Percentiles rank a stretch among this genome's conserved stretches.
Conservation (phyloP, 129 eudicot genomes). For the Ambrosia trifida region DNA sequence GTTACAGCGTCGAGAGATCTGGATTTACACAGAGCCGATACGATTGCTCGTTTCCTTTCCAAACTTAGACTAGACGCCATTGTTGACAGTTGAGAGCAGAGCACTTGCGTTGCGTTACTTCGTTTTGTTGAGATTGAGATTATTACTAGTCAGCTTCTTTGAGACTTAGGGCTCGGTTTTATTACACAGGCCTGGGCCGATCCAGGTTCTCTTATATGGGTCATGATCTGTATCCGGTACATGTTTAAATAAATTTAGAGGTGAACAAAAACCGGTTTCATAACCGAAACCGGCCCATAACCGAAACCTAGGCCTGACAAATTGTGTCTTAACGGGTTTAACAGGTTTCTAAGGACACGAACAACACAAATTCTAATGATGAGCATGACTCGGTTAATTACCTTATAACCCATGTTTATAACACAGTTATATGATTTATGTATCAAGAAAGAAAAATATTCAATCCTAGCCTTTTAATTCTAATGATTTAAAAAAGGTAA, state of each 20-base stretch:
- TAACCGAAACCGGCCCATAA: too few relatives aligned
- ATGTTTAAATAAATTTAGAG: background rate
- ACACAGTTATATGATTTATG: too few relatives aligned
- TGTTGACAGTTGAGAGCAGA: background rate
- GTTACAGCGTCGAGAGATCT: slow-evolving; percentile 64
- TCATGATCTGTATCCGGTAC: background rate
- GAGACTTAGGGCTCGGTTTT: slow-evolving; percentile 27
- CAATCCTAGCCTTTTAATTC: too few relatives aligned
- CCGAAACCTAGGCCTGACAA: too few relatives aligned
- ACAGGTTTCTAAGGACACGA: too few relatives aligned
- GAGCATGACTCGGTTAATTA: too few relatives aligned
- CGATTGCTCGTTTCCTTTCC: slow-evolving; percentile 49
- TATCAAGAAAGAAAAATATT: too few relatives aligned
- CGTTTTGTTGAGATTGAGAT: background rate
- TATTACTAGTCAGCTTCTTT: background rate
- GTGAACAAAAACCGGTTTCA: too few relatives aligned
- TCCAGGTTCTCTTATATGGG: background rate
- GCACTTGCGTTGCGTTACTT: slow-evolving; percentile 23
- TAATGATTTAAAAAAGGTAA: too few relatives aligned
- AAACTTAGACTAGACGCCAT: slow-evolving; percentile 40
- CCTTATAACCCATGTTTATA: too few relatives aligned
- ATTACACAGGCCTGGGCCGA: slow-evolving; percentile 18
- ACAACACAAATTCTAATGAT: too few relatives aligned
- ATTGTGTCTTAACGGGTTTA: too few relatives aligned
- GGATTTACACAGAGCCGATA: slow-evolving; percentile 63